Base-by-base conservation (phyloP, 148 eudicot species). In the Rhododendron ovatum region DNA sequence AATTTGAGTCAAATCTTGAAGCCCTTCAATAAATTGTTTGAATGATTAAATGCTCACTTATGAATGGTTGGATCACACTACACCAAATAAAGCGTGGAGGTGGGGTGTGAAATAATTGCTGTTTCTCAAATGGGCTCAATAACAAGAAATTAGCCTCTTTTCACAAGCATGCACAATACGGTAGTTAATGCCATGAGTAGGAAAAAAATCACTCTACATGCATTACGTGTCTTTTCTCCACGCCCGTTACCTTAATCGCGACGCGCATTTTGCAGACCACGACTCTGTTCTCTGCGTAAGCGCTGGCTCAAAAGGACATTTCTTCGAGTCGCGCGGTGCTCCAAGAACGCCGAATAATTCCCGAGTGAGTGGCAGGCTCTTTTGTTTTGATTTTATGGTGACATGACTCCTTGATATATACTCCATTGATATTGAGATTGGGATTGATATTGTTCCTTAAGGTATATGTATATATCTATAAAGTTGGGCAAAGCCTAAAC, bases 101-200 rank as follows among this genome's bases (percentile, higher is more conserved):
- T 50, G 76, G 88, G 69, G 76, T 76, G 82, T 13, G 65, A 86
- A 75, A 59, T 74, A 86, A 86, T 83, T 86, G 82, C 45, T 82
- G 81, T 82, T 55, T 67, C 50, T 33, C 47, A 30, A 67, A 86
- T 63, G 78, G 47, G 30, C 7, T 24, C 41, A 12, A 28, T 71
- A 28, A 12, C 6, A 71, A 71, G 76, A 71, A 69, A 71, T 28
- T 71, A 30, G 15, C 74, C n/a, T 5, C 13, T 28, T 30, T 13
- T 14, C 76, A 28, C 14, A 28, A 71, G 37, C 76, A 30, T 14
- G 76, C 76, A 30, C 39, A 71, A 67, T 3, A 28, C 28, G 7
- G 41, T 71, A 71, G 20, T 71, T 71, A 30, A 67, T 71, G 76
- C 76, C 20, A 67, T 67, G 33, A 67, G 17, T 26, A 8, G 35